Conservation (phyloP, 805 yeast species). For the Sugiyamaella floridensis region DNA sequence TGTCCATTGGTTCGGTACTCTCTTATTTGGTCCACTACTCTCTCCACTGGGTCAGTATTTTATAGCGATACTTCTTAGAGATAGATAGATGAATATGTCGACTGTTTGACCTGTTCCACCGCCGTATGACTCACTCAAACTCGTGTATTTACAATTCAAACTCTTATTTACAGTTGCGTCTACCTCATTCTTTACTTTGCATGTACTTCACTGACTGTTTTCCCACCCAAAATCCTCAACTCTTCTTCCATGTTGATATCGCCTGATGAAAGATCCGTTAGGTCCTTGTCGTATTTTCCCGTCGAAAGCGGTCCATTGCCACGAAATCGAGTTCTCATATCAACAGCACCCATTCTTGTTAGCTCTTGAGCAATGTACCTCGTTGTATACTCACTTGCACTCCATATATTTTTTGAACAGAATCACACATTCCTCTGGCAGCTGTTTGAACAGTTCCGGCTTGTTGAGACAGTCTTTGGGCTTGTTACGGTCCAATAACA, state of each 20-base stretch:
- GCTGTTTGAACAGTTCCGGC: slow-evolving; percentile 64
- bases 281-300: slow-evolving; percentile 86
- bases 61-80: too few species aligned
- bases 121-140: too few species aligned
- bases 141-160: background rate
- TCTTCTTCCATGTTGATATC: slow-evolving; percentile 79
- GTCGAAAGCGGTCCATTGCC: slow-evolving; percentile 93
- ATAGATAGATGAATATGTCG: background rate
- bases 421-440: slow-evolving; percentile 84
- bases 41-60: too few species aligned
- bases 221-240: slow-evolving; percentile 55
- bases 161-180: background rate
- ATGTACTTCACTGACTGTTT: background rate
- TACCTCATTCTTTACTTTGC: background rate
- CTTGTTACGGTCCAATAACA: slow-evolving; percentile 77
- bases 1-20: too few species aligned
- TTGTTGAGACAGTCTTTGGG: slow-evolving; percentile 83
- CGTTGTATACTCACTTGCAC: slow-evolving; percentile 45
- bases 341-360: slow-evolving; percentile 29
- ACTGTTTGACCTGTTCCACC: background rate
- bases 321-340: slow-evolving; percentile 82
- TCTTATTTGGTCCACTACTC: too few species aligned
- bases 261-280: slow-evolving; percentile 70
- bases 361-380: background rate
- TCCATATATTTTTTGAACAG: slow-evolving; percentile 81